Conservation (phyloP, 768 basidiomycete species). For the Collybiopsis luxurians region DNA sequence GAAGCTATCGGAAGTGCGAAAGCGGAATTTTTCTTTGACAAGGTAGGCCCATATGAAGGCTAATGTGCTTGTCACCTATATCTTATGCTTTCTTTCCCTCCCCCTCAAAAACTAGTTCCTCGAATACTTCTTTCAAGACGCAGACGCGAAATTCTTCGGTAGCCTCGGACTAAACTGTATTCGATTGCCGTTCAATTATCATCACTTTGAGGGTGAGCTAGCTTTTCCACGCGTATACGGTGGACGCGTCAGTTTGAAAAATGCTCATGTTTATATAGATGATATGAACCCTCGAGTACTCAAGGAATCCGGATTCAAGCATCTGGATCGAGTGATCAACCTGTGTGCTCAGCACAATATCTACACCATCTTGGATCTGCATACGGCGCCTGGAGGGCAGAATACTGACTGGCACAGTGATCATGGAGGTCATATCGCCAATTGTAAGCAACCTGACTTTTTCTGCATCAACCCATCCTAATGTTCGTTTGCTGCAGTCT, state of each 20-base stretch:
- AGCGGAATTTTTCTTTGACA: slow-evolving; percentile 82
- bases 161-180: slow-evolving; percentile 79
- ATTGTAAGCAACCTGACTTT: slow-evolving; percentile 34
- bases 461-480: background rate
- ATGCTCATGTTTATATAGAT: slow-evolving; percentile 22
- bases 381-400: slow-evolving; percentile 73
- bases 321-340: slow-evolving; percentile 79
- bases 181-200: slow-evolving; percentile 72
- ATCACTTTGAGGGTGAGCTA: slow-evolving; percentile 58
- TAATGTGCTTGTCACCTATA: background rate
- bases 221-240: background rate
- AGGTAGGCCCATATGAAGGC: slow-evolving; percentile 40
- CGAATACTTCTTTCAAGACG: slow-evolving; percentile 79
- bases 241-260: background rate
- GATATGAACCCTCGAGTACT: slow-evolving; percentile 79
- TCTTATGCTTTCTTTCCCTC: background rate
- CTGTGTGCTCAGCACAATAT: slow-evolving; percentile 74
- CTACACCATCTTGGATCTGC: slow-evolving; percentile 80
- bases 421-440: slow-evolving; percentile 64
- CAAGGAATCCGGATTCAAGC: slow-evolving; percentile 72
- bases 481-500: slow-evolving; percentile 40
- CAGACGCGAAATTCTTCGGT: slow-evolving; percentile 75
- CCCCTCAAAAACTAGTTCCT: slow-evolving; percentile 62
- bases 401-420: slow-evolving; percentile 83
- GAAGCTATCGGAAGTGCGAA: slow-evolving; percentile 64